Evolutionary conservation across 2,329 filamentous ascomycete genomes (phyloP), one percentile per base, ranked within the genome.

Genomic region (Fusarium subglutinans): DNA sequence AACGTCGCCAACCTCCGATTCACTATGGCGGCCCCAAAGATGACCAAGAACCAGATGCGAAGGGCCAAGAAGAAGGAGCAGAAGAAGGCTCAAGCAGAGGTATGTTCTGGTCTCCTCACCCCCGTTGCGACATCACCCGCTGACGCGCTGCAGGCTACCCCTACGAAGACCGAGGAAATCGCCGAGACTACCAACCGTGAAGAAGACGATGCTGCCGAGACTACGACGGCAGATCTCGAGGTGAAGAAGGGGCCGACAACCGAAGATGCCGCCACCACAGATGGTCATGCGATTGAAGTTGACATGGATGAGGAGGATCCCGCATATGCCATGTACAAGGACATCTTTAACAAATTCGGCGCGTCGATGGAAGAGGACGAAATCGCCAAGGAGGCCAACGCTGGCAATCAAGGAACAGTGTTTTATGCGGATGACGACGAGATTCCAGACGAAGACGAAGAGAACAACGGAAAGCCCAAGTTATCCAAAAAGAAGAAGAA

Each of bases 401-500:
- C 87, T 20, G 89, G 88, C 50, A 94, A 95, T 69, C 96, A 97
- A 83, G 94, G 95, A 54, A 92, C 96, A 80, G 89, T 98, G 5
- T 94, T 93, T 80, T 95, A 91, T 78, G 90, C 93, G 74, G 93
- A 97, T 70, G 93, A 97, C 72, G 91, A 96, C 79, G 93, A 95
- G 66, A 95, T 97, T 72, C 94, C 94, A 12, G 93, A 94, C 72
- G 94, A 96, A 80, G 93, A 94, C 50, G 94, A 97, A 38, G 90
- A 93, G 75, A 88, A 88, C 69, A 85, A 86, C 15, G 86, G 85
- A 7, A 88, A 89, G 76, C 87, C 90, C 14, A 96, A 93, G 77
- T 82, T 98, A 33, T 98, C 95, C 37, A 98, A 98, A 84, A 98
- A 98, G 87, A 96, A 97, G 84, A 90, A 93, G 76, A 99, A 98